Base-by-base conservation (phyloP, 169 alveolate species). In the Plasmodium cynomolgi region DNA sequence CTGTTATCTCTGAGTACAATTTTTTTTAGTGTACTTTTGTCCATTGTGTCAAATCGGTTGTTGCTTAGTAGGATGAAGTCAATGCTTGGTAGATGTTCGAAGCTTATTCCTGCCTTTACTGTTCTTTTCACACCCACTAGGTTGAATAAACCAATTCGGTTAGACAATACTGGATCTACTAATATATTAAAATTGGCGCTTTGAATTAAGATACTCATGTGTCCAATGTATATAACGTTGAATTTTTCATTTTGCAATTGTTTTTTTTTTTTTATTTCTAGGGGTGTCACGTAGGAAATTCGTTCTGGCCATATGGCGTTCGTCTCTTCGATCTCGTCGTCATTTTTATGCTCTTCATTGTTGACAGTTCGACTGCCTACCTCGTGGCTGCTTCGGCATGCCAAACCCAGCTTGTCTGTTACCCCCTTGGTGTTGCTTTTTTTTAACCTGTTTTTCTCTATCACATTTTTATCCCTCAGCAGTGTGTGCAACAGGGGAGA, bases 11-110 rank as follows among this genome's bases (percentile, higher is more conserved):
- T 91, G 47, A 81, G 56, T 29, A 91, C 58, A 81, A 91, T 91
- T 71, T 74, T 81, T 91, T 82, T 91, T 71, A 91, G 56, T 2
- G 86, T 74, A 44, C 23, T 71, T 47, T 34, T 62, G 83, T 91
- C 95, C 95, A 91, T 91, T 1, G 92, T 91, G 74, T 91, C 95
- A 91, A 41, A 82, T 81, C 95, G 81, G 41, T 91, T 91, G 75
- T 91, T 91, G 68, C 95, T 91, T 91, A 91, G 83, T 29, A 91
- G 74, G 13, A 91, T 81, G 75, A 91, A 91, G 74, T 91, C 95
- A 50, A 91, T 91, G 54, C 92, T 91, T 5, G 95, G 95, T 71
- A 91, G 56, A 20, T 91, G 31, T 47, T 91, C 92, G 54, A 91
- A 91, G 39, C 34, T 11, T 81, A 91, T 71, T 13, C 95, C 95